Base-by-base conservation (phyloP, 441 rosid species). In the Populus hybrid region DNA sequence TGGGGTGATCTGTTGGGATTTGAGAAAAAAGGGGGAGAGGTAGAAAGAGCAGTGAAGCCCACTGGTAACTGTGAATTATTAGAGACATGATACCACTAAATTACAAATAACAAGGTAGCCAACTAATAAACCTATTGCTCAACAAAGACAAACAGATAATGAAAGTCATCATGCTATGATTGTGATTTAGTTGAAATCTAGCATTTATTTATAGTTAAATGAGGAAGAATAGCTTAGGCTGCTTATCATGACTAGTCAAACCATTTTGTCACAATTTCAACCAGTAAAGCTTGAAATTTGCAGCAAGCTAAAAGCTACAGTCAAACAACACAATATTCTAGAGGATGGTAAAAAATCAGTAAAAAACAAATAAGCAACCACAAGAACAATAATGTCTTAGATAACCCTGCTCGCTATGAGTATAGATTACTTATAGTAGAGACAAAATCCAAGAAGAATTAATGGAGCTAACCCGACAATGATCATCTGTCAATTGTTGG, bases 401-500 rank as follows among this genome's bases (percentile, higher is more conserved):
- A n/a, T 70, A 36, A 38, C 24, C 6, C 16, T 3, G 28, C 26
- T 12, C 14, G 34, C 66, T 50, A 46, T 32, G 69, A 40, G 11
- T 35, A 28, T n/a, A 80, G 2, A 42, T 18, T n/a, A 18, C 23
- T 23, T 76, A 38, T 1, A 28, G 57, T 34, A 42, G 30, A 61
- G 66, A 67, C 11, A 34, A 73, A 80, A 67, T 23, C 32, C 67
- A 38, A 74, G 72, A 54, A 50, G 42, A 59, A 16, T 11, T 40
- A 23, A 36, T 54, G 70, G 32, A 30, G 70, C 81, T 73, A 76
- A 95, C 99, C 86, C 95, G 97, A 80, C 97, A 95, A 83, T 92
- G 99, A 77, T 93, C 94, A 85, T 87, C 93, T 1, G 89, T 89
- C 86, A 93, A 83, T 50, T 79, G 73, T 85, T 92, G 97, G 85